Evolutionary conservation across 805 yeast species (phyloP), one percentile per base, ranked within the genome.

Genomic region (Blastobotrys muscicola): DNA sequence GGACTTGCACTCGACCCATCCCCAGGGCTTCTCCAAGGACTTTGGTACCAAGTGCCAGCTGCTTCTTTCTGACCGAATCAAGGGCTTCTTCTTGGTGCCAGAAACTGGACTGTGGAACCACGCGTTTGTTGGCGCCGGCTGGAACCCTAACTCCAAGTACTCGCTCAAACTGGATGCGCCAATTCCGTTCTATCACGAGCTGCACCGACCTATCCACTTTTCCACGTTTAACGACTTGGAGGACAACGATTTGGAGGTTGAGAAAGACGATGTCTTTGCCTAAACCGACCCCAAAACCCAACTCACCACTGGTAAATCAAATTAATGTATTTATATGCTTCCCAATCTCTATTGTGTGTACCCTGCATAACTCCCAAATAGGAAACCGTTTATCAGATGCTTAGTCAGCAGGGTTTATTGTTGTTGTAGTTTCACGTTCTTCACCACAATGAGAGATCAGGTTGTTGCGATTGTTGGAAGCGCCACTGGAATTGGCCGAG

Each of bases 121-220:
- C 58, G 72, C 94, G 2, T 90, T 92, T 55, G 73, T 85, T 65
- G 92, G 96, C 1, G 80, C 92, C 1, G 75, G 83, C 7, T 92
- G 92, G 82, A 78, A 74, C 53, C 66, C 77, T 4, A 72, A 73
- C n/a, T 60, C 75, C 38, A 69, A 66, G 5, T 85, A 73, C 54
- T 77, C 69, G 10, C 58, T 87, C 60, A 85, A 83, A 57, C 56
- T 83, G 37, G 96, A 85, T 55, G 66, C 78, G 12, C 99, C 99
- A 2, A 53, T 82, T 32, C 76, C 83, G 5, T 92, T 81, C 57
- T 92, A 86, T 62, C 82, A 85, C 57, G 94, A 84, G 53, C 58
- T 76, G 31, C 98, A 92, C 57, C 79, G 98, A 39, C 92, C 96
- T 2, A 70, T 78, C 29, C 98, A 92, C 62, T 92, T 92, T 65